phyloP scores from a whole-genome alignment of 164 flowering plant species.

The Platanus orientalis region DNA sequence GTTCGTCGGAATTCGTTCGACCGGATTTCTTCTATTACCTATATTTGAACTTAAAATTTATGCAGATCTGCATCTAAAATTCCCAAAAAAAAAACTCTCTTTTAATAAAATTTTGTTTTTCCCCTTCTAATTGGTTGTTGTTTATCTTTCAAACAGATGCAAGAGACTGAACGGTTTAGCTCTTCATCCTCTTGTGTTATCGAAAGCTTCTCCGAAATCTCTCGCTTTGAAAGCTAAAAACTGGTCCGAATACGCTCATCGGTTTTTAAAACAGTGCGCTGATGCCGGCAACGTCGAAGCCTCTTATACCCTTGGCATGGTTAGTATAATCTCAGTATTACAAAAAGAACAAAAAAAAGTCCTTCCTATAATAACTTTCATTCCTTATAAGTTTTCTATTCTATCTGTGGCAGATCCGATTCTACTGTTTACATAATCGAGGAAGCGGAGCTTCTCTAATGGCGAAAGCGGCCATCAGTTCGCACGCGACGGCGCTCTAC shows the following conservation, averaged over 20 bases:
- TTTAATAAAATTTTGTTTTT: not conserved
- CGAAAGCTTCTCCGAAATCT: constrained; percentile 39
- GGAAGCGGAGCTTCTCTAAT: constrained; percentile 69
- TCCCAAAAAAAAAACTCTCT: too few species aligned
- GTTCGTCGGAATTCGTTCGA: too few species aligned
- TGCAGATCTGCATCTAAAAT: constrained; percentile 1
- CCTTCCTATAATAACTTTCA: not conserved
- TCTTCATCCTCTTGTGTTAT: constrained; percentile 46
- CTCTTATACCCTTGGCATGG: constrained; percentile 78
- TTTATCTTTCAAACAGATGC: constrained; percentile 41
- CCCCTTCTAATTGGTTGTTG: not conserved
- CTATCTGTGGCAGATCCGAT: constrained; percentile 46
- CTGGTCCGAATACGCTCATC: constrained; percentile 77
- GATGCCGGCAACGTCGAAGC: constrained; percentile 82
- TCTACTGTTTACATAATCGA: constrained; percentile 63
- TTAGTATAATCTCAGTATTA: constrained; percentile 19
- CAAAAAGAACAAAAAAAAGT: not conserved
- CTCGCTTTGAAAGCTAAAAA: constrained; percentile 42
- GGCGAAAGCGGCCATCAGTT: constrained; percentile 75
- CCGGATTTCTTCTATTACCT: too few species aligned
- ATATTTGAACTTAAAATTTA: not conserved
- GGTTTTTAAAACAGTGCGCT: constrained; percentile 61
- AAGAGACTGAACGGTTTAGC: constrained; percentile 59
- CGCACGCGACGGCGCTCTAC: constrained; percentile 69
- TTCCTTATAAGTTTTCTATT: not conserved